Evolutionary conservation across 306 rosid genomes (phyloP).

Genomic region (Oxytropis ochrocephala): DNA sequence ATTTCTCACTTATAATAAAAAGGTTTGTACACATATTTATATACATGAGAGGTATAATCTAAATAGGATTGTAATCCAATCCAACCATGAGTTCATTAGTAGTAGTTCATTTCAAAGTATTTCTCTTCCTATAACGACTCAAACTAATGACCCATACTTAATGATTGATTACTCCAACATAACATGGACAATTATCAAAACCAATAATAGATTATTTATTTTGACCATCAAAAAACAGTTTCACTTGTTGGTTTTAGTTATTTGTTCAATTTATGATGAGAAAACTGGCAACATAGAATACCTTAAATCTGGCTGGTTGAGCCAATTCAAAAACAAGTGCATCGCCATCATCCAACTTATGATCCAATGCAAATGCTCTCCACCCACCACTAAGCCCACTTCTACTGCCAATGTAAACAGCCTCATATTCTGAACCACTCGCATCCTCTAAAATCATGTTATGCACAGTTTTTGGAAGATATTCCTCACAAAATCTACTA

Average conservation of each 20-base stretch:
- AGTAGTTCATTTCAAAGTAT: too few species aligned
- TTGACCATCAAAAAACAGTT: not conserved
- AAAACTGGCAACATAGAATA: slow-evolving; percentile 5
- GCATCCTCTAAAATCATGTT: slow-evolving; percentile 58
- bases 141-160: not conserved
- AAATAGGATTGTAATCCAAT: too few species aligned
- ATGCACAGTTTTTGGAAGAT: slow-evolving; percentile 41
- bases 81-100: not conserved
- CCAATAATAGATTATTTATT: not conserved
- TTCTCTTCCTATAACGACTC: not conserved
- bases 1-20: too few species aligned
- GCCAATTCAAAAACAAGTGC: slow-evolving; percentile 66
- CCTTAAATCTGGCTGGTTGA: slow-evolving; percentile 59
- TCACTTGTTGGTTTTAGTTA: not conserved
- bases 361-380: slow-evolving; percentile 79
- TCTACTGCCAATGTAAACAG: slow-evolving; percentile 50
- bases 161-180: not conserved
- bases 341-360: slow-evolving; percentile 75
- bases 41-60: too few species aligned
- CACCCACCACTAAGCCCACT: slow-evolving; percentile 75
- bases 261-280: not conserved
- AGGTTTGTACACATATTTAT: too few species aligned
- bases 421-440: slow-evolving; percentile 44
- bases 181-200: not conserved
- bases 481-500: slow-evolving; percentile 44